Base-by-base conservation (phyloP, 192 early-diverging fungal genomes). In the Coemansia sp. region DNA sequence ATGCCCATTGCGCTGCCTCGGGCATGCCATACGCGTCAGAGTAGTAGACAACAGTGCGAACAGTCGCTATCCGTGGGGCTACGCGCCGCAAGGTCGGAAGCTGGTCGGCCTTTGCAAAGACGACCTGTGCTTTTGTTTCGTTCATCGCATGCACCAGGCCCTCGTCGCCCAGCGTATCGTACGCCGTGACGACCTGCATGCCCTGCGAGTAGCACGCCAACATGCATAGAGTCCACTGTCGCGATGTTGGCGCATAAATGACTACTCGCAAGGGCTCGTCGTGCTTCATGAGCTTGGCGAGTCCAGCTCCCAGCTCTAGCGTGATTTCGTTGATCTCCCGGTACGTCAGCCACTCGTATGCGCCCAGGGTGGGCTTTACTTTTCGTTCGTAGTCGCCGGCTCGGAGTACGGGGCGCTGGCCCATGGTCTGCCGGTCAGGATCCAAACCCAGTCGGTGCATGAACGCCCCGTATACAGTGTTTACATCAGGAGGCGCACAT, bases 131-230 rank as follows among this genome's bases (percentile, higher is more conserved):
- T 75, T 91, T 91, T 59, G 92, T 85, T 77, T 97, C 91, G 68
- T 95, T 92, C 83, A 98, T 92, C 0, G 95, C 94, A 71, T 92
- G 94, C 33, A 87, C 59, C 19, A 96, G 87, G 62, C 94, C 93
- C 36, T 92, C 90, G 67, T 92, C 90, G 35, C 94, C 95, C 39
- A 97, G 86, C 16, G 94, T 94, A 66, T 91, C 90, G 77, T 91
- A 92, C 10, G 93, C 92, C 35, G 95, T 97, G 57, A 91, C 89
- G 69, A 95, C 90, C 64, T 88, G 89, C 66, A 93, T 84, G 27
- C 69, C 75, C 77, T 94, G 92, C 19, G 89, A 80, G 59, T 87
- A 94, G 68, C 84, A 85, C 21, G 73, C 62, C 36, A 82, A 64
- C 71, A 74, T 73, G 24, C 61, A 68, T 29, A 82, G 63, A 50